Evolutionary conservation across 208 protist genomes (phyloP).

Genomic region (Phytomonas sp.): DNA sequence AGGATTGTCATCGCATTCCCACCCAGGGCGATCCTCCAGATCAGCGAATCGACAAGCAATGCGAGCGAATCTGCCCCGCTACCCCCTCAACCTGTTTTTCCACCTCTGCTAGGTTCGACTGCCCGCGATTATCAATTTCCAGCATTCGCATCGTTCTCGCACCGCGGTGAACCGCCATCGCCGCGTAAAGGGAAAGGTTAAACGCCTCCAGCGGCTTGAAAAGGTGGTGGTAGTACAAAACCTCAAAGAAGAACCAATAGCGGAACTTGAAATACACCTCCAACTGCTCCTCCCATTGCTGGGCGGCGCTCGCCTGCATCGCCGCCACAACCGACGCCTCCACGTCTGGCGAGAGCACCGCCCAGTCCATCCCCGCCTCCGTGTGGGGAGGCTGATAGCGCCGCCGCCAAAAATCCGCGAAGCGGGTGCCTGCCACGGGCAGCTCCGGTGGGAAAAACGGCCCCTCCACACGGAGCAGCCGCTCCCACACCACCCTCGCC

Average conservation of each 20-base stretch:
- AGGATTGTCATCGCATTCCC: background rate
- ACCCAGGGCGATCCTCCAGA: background rate
- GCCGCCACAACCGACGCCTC: background rate
- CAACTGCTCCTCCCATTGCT: background rate
- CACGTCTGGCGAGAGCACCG: background rate
- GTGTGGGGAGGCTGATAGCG: too few species aligned
- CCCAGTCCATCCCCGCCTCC: too few species aligned
- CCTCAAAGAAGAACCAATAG: slow-evolving; percentile 68
- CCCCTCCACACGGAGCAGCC: slow-evolving; percentile 1
- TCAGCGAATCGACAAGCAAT: background rate
- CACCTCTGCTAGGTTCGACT: too few species aligned
- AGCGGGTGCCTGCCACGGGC: too few species aligned
- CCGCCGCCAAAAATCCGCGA: too few species aligned
- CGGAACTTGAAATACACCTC: slow-evolving; percentile 53
- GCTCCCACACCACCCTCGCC: background rate
- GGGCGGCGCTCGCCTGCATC: background rate
- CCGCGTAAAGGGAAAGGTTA: slow-evolving; percentile 1
- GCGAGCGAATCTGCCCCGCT: background rate
- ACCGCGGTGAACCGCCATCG: too few species aligned
- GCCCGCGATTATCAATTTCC: too few species aligned
- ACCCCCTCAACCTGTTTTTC: too few species aligned
- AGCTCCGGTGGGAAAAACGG: too few species aligned
- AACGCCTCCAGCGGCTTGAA: slow-evolving; percentile 17
- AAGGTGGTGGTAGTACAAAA: slow-evolving; percentile 40
- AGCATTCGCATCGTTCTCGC: too few species aligned